Conservation (phyloP, 106 monocot genomes). For the Triglochin maritima region DNA sequence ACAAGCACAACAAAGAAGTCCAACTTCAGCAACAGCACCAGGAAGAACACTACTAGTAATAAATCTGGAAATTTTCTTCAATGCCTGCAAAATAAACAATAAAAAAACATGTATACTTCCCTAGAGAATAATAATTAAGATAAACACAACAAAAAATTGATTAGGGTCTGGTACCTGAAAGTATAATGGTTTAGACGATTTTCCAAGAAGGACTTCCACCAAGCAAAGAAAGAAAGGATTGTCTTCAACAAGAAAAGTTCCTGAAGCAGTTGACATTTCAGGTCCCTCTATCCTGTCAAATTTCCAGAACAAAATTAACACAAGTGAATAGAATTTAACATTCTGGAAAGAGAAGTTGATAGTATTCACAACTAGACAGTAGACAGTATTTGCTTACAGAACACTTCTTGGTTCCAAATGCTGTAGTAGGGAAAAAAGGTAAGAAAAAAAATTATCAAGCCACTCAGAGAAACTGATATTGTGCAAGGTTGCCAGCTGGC, state of each 20-base stretch:
- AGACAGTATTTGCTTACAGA: conserved; percentile 41
- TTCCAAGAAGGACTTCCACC: conserved; percentile 88
- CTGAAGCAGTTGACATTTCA: conserved; percentile 49
- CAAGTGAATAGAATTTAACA: not conserved
- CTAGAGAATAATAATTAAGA: not conserved
- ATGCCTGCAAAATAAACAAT: conserved; percentile 30
- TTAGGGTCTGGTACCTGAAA: conserved; percentile 41
- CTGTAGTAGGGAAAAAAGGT: conserved; percentile 84
- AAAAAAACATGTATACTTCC: conserved; percentile 10
- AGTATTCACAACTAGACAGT: not conserved
- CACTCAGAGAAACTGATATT: conserved; percentile 66
- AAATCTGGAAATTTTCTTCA: conserved; percentile 87
- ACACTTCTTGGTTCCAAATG: conserved; percentile 75
- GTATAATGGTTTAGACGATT: conserved; percentile 68
- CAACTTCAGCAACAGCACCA: conserved; percentile 84
- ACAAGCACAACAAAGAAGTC: conserved; percentile 95
- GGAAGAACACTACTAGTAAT: conserved; percentile 84
- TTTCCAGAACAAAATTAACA: not conserved
- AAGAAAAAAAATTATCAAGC: conserved; percentile 94
- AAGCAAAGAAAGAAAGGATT: conserved; percentile 74
- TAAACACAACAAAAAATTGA: not conserved
- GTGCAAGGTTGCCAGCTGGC: conserved; percentile 44
- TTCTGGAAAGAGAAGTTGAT: not conserved
- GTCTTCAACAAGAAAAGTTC: conserved; percentile 91
- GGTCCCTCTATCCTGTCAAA: conserved; percentile 58